Conservation (phyloP, 169 alveolate genomes). For the Eimeria praecox region DNA sequence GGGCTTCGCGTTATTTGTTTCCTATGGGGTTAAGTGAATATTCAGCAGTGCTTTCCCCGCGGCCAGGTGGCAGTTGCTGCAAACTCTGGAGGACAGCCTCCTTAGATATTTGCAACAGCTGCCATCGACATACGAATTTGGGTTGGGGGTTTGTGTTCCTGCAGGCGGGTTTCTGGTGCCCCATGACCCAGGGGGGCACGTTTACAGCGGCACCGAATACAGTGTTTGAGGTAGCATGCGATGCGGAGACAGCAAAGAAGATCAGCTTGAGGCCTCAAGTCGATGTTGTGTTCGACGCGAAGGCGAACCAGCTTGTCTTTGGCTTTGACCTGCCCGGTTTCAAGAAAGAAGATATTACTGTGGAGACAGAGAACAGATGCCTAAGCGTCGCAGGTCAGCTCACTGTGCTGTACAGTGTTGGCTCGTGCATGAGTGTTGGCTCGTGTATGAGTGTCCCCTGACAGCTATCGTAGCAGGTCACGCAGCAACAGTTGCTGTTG, state of each 20-base stretch:
- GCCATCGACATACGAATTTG: neutral
- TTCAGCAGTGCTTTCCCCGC: neutral
- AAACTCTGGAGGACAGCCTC: neutral
- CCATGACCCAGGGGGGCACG: slow-evolving; percentile 51
- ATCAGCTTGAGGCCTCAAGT: slow-evolving; percentile 71
- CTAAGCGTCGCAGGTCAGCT: slow-evolving; percentile 62
- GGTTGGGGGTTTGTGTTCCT: neutral
- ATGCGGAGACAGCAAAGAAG: slow-evolving; percentile 60
- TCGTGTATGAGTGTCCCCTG: too few relatives aligned
- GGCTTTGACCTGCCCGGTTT: slow-evolving; percentile 77
- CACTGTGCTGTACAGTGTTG: too few relatives aligned
- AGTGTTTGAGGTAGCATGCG: slow-evolving; percentile 75
- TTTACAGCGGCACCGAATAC: slow-evolving; percentile 78
- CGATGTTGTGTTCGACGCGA: slow-evolving; percentile 65
- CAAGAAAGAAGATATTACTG: slow-evolving; percentile 52
- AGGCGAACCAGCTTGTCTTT: slow-evolving; percentile 41
- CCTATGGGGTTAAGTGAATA: neutral
- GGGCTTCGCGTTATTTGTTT: too few relatives aligned
- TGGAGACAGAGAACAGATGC: slow-evolving; percentile 73
- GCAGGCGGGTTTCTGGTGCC: slow-evolving; percentile 81
- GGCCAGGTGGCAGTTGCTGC: neutral
- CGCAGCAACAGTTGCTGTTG: neutral
- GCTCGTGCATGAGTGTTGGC: too few relatives aligned
- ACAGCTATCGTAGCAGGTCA: too few relatives aligned
- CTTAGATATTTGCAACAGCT: neutral